Evolutionary conservation across 192 early-diverging fungal species (phyloP).

Genomic region (Coemansia sp.): DNA sequence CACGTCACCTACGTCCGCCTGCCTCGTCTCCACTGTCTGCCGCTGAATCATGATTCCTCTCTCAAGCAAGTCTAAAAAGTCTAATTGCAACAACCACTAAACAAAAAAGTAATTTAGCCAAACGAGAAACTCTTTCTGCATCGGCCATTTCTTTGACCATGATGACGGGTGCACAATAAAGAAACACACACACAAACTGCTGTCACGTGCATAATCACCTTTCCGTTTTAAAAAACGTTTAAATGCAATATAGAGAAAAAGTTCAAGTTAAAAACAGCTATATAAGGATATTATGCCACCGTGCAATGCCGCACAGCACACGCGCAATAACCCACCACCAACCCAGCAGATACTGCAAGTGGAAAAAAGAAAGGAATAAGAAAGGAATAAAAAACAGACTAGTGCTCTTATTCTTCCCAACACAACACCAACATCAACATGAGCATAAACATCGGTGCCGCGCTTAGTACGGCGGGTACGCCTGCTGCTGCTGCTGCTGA

Average conservation of each 20-base stretch:
- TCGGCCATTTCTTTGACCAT: no score
- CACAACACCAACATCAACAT: background rate
- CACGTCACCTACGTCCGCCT: no score
- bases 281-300: no score
- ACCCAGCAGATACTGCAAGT: background rate
- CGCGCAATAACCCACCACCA: background rate
- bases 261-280: background rate
- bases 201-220: no score
- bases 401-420: background rate
- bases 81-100: no score
- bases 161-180: no score
- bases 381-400: background rate
- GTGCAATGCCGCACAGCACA: background rate
- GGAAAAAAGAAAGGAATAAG: no score
- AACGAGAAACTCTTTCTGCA: no score
- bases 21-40: no score
- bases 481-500: conserved; percentile 24
- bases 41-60: background rate
- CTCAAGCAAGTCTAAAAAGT: background rate
- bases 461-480: conserved; percentile 35
- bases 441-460: no score
- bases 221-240: background rate
- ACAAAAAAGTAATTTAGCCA: no score
- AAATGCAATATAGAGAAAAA: background rate
- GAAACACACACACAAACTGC: no score